These are phyloP conservation scores for Candida manassasensis DNA, from an alignment of 805 yeast genomes.

Conservation along the genomic window DNA sequence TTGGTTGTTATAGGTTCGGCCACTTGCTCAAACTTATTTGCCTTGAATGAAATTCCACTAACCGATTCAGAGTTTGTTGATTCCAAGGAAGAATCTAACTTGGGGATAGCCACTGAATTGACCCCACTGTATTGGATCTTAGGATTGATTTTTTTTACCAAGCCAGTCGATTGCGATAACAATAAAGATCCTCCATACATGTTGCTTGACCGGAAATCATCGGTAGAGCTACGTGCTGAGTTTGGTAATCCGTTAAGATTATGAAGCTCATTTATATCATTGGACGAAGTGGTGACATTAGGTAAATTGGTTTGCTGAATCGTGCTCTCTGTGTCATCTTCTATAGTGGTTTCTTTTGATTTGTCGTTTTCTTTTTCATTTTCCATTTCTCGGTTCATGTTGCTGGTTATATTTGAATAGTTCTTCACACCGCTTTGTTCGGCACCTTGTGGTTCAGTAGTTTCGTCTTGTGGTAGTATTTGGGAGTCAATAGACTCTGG, in stretches of 20 bases:
- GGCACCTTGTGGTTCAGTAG: not conserved
- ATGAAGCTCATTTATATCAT: not conserved
- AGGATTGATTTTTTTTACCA: slow-evolving; percentile 30
- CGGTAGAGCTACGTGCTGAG: slow-evolving; percentile 21
- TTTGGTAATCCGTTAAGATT: slow-evolving; percentile 2
- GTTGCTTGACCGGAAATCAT: slow-evolving; percentile 24
- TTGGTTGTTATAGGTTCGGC: slow-evolving; percentile 32
- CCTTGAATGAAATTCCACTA: slow-evolving; percentile 31
- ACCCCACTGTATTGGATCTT: slow-evolving; percentile 1
- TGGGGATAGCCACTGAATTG: slow-evolving; percentile 4
- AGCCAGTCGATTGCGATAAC: slow-evolving; percentile 40
- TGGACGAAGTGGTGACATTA: not conserved
- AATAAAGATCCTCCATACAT: slow-evolving; percentile 40
- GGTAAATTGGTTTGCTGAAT: not conserved
- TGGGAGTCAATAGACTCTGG: too few relatives aligned
- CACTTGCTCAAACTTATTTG: slow-evolving; percentile 21
- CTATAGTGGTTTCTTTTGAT: not conserved
- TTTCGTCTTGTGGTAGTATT: not conserved
- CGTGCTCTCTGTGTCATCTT: not conserved
- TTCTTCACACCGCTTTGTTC: not conserved
- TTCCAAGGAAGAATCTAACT: slow-evolving; percentile 1
- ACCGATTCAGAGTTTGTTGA: slow-evolving; percentile 15
- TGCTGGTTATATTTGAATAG: not conserved
- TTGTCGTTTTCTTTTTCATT: not conserved
- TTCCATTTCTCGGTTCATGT: not conserved